Conservation (phyloP, 257 asterid species). For the Nyctanthes arbortristis region DNA sequence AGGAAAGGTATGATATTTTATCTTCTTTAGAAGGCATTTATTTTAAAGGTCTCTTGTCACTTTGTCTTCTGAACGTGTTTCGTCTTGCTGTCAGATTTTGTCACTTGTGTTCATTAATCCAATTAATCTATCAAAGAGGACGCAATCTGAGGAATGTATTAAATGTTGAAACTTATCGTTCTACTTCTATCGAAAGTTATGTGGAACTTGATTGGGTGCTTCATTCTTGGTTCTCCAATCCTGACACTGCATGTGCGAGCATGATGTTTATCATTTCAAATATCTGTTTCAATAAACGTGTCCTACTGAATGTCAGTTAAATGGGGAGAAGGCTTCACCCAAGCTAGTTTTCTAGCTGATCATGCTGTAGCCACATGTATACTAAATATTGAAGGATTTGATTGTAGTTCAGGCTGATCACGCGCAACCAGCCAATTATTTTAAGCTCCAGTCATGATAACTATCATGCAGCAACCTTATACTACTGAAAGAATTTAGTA, state of each 20-base stretch:
- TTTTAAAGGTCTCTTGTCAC: not conserved
- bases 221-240: not conserved
- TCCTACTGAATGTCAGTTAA: not conserved
- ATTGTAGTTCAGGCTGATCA: not conserved
- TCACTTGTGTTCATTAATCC: not conserved
- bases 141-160: not conserved
- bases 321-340: not conserved
- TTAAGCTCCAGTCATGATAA: not conserved
- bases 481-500: not conserved
- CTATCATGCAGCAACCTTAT: not conserved
- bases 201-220: not conserved
- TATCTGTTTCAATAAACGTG: not conserved
- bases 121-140: not conserved
- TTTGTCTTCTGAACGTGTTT: not conserved
- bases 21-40: not conserved
- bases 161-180: not conserved
- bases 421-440: not conserved
- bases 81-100: not conserved
- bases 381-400: conserved; percentile 10
- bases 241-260: not conserved
- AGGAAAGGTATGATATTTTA: conserved; percentile 6
- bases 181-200: not conserved
- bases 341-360: not conserved
- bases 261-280: not conserved
- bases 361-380: not conserved